A percentile compares a stretch with the other conserved stretches of the same genome.
These are phyloP conservation scores for Acanthamoeba rhysodes DNA, from an alignment of 208 protist genomes.

Conservation along the genomic window DNA sequence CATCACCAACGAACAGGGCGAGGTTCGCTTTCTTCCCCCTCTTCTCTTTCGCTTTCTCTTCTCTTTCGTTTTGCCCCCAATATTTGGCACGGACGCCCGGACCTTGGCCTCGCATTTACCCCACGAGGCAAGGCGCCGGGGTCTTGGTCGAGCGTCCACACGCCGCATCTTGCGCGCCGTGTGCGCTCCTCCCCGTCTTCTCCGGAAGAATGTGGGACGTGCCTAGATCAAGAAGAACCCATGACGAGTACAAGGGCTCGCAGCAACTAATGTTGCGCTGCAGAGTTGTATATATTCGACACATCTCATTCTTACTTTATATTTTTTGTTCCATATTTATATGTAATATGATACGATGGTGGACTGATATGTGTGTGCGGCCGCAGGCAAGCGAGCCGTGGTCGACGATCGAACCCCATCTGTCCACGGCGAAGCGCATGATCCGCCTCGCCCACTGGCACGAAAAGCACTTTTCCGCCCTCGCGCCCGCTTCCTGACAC, in stretches of 20 bases:
- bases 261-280: slow-evolving; percentile 51
- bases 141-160: neutral
- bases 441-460: slow-evolving; percentile 65
- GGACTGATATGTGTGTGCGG: neutral
- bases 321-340: too few relatives aligned
- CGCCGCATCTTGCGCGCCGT: neutral
- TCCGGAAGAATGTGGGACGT: neutral
- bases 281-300: slow-evolving; percentile 40
- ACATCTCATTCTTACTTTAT: neutral
- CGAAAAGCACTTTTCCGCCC: slow-evolving; percentile 52
- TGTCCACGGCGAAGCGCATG: neutral
- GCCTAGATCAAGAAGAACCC: slow-evolving; percentile 50
- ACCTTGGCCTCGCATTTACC: neutral
- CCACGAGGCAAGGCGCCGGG: neutral
- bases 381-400: slow-evolving; percentile 42
- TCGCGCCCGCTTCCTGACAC: neutral
- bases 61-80: neutral
- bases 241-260: slow-evolving; percentile 38
- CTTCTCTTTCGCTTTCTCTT: neutral
- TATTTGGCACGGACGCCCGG: neutral
- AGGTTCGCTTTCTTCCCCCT: neutral
- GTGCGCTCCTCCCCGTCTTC: neutral
- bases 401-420: slow-evolving; percentile 28
- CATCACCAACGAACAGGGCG: slow-evolving; percentile 36
- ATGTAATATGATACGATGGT: too few relatives aligned